phyloP scores from a whole-genome alignment of 2,329 filamentous ascomycete genomes.

The Sphaerostilbella broomeana region DNA sequence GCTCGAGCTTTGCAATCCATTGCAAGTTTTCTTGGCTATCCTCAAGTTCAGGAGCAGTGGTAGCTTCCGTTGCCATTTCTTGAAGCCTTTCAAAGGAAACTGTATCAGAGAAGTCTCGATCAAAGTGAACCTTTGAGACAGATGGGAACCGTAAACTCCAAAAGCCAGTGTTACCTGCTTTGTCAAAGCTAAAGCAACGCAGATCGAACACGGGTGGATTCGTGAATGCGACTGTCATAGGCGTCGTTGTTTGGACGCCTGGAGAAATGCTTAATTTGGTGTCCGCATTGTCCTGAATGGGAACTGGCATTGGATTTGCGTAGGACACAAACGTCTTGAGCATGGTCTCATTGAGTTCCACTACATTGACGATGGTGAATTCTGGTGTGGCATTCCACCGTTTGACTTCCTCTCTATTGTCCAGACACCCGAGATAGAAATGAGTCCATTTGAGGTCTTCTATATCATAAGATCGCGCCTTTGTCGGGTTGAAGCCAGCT shows the following conservation, averaged over 20 bases:
- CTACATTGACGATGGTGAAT: constrained; percentile 61
- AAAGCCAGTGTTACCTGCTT: constrained; percentile 59
- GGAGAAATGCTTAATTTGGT: constrained; percentile 43
- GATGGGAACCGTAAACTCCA: constrained; percentile 72
- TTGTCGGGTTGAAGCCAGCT: constrained; percentile 60
- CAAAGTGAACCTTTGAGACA: constrained; percentile 69
- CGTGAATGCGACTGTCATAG: constrained; percentile 53
- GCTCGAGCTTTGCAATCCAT: constrained; percentile 57
- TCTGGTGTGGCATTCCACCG: constrained; percentile 45
- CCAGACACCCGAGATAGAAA: constrained; percentile 71
- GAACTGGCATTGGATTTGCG: constrained; percentile 39
- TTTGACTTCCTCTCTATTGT: constrained; percentile 56
- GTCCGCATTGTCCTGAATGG: constrained; percentile 29
- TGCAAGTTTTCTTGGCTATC: constrained; percentile 53
- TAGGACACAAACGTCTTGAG: constrained; percentile 44
- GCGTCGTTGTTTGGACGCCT: constrained; percentile 34
- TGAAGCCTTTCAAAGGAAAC: constrained; percentile 66
- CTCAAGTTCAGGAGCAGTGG: constrained; percentile 40
- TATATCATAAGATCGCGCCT: constrained; percentile 50
- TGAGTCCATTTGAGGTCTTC: constrained; percentile 64
- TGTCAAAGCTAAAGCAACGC: constrained; percentile 73
- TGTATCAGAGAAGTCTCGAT: constrained; percentile 63
- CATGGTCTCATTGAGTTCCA: constrained; percentile 48
- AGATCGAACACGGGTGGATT: constrained; percentile 73
- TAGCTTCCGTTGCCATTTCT: constrained; percentile 53